phyloP scores from a whole-genome alignment of 164 flowering plant species.

The Nymphaea colorata region DNA sequence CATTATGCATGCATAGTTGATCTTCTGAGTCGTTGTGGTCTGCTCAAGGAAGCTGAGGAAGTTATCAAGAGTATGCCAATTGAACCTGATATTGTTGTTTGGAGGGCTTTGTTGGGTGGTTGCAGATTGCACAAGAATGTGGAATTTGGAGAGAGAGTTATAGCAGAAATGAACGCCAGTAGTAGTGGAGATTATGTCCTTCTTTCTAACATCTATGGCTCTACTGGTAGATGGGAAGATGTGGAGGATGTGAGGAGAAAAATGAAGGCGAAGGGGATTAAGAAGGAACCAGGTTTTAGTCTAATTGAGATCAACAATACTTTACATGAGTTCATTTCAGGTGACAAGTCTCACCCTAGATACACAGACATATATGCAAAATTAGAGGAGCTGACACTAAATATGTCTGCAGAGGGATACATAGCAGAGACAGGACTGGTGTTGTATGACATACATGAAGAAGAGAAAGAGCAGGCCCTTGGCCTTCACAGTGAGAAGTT shows the following conservation, averaged over 20 bases:
- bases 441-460: slow-evolving; percentile 18
- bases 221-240: slow-evolving; percentile 19
- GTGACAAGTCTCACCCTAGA: slow-evolving; percentile 19
- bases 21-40: slow-evolving; percentile 6
- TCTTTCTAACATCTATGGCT: slow-evolving; percentile 20
- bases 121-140: slow-evolving; percentile 19
- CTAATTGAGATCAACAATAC: slow-evolving; percentile 14
- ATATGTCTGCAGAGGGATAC: slow-evolving; percentile 12
- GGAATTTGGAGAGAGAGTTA: slow-evolving; percentile 12
- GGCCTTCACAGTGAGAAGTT: slow-evolving; percentile 21
- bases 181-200: slow-evolving; percentile 19
- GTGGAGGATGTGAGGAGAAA: slow-evolving; percentile 19
- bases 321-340: slow-evolving; percentile 22
- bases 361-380: slow-evolving; percentile 12
- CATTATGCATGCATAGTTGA: slow-evolving; percentile 26
- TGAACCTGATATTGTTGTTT: slow-evolving; percentile 15
- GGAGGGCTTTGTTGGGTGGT: slow-evolving; percentile 22
- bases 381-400: slow-evolving; percentile 11
- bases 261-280: slow-evolving; percentile 16
- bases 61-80: slow-evolving; percentile 15
- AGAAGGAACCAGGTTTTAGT: slow-evolving; percentile 22
- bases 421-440: slow-evolving; percentile 8
- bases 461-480: slow-evolving; percentile 17
- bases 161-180: slow-evolving; percentile 12
- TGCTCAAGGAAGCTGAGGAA: slow-evolving; percentile 16